Evolutionary conservation across 768 basidiomycete species (phyloP).

Genomic region (Sporobolomyces phaffii): DNA sequence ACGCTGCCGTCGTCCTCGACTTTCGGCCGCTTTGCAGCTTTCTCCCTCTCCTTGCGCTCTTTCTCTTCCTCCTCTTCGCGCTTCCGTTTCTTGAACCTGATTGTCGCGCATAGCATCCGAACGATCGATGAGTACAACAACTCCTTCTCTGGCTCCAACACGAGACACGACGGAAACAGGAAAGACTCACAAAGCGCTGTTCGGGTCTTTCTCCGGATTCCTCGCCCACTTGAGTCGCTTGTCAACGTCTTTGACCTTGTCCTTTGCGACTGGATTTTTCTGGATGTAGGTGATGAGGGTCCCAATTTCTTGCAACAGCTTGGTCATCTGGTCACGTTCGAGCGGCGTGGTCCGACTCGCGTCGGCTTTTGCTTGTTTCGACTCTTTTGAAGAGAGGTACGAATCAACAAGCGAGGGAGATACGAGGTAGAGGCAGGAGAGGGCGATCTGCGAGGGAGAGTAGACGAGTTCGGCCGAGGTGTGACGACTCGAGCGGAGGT

Average conservation of each 20-base stretch:
- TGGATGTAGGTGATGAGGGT: constrained; percentile 55
- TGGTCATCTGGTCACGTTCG: constrained; percentile 33
- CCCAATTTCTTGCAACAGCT: constrained; percentile 46
- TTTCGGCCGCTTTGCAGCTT: constrained; percentile 11
- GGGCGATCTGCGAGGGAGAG: constrained; percentile 85
- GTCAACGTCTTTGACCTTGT: constrained; percentile 81
- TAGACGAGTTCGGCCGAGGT: constrained; percentile 89
- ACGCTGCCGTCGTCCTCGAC: constrained; percentile 31
- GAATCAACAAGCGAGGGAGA: constrained; percentile 57
- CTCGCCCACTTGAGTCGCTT: constrained; percentile 77
- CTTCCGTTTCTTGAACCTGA: constrained; percentile 48
- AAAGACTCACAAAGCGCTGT: constrained; percentile 54
- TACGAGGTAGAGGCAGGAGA: constrained; percentile 67
- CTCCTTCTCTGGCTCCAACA: too few relatives aligned
- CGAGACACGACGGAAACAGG: not conserved
- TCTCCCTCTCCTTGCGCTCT: constrained; percentile 43
- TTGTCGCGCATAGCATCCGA: not conserved
- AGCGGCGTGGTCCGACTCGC: constrained; percentile 15
- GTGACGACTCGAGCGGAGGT: constrained; percentile 56
- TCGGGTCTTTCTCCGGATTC: constrained; percentile 90
- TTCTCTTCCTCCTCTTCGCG: constrained; percentile 43
- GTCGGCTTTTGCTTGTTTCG: not conserved
- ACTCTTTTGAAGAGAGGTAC: constrained; percentile 51
- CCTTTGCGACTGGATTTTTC: constrained; percentile 66
- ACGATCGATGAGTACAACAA: not conserved